Percentiles rank a stretch among this genome's conserved stretches.
phyloP scores from a whole-genome alignment of 2,329 filamentous ascomycete species.

The Madurella mycetomatis region DNA sequence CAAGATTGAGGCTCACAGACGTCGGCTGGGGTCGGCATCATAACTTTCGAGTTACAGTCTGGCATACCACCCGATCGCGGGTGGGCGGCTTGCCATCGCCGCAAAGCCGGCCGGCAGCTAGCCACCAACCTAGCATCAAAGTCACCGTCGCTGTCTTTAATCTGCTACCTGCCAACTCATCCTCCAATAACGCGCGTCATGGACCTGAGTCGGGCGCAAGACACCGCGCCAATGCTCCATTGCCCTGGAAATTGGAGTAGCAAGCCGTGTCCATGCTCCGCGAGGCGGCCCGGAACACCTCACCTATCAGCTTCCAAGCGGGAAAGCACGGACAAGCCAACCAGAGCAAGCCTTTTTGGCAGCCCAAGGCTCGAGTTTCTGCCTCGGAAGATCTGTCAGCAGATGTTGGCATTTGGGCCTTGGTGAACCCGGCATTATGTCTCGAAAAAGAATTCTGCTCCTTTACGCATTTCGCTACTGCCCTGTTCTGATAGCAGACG shows the following conservation, averaged over 20 bases:
- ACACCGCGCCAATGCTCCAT: not conserved
- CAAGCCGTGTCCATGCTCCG: not conserved
- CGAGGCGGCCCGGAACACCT: slow-evolving; percentile 8
- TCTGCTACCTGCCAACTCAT: slow-evolving; percentile 15
- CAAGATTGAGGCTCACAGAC: slow-evolving; percentile 16
- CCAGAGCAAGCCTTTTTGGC: slow-evolving; percentile 20
- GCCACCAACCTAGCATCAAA: not conserved
- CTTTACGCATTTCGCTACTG: slow-evolving; percentile 10
- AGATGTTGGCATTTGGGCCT: not conserved
- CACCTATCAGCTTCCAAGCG: slow-evolving; percentile 4
- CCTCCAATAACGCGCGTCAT: slow-evolving; percentile 19
- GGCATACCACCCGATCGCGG: slow-evolving; percentile 11
- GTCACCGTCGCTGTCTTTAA: slow-evolving; percentile 2
- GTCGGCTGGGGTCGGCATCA: slow-evolving; percentile 19
- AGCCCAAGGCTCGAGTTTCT: slow-evolving; percentile 5
- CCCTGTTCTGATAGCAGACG: slow-evolving; percentile 3
- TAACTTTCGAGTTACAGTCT: slow-evolving; percentile 2
- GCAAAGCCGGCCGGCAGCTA: slow-evolving; percentile 9
- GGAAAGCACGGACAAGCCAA: not conserved
- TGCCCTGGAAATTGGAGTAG: slow-evolving; percentile 7
- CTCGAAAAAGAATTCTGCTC: slow-evolving; percentile 1
- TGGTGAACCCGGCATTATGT: slow-evolving; percentile 6
- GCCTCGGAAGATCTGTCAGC: not conserved
- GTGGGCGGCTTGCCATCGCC: slow-evolving; percentile 17
- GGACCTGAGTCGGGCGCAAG: slow-evolving; percentile 16